A percentile compares a stretch with the other conserved stretches of the same genome.
Evolutionary conservation across 2,329 filamentous ascomycete species (phyloP).

Genomic region (Amylocarpus encephaloides): DNA sequence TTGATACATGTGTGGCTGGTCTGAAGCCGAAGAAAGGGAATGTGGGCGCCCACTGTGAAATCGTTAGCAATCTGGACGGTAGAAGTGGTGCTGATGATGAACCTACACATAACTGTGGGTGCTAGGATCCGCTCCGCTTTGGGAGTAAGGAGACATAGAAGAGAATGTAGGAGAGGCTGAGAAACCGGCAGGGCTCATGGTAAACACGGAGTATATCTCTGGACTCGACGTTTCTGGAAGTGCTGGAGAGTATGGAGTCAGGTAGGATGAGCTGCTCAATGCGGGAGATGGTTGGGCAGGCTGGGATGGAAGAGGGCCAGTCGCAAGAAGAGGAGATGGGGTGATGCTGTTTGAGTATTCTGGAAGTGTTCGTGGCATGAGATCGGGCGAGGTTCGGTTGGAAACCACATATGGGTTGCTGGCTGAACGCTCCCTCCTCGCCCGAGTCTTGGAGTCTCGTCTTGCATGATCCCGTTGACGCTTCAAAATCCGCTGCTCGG

Average conservation of each 20-base stretch:
- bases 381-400: constrained; percentile 29
- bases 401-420: constrained; percentile 31
- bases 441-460: constrained; percentile 51
- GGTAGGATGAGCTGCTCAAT: constrained; percentile 24
- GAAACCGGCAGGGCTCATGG: constrained; percentile 19
- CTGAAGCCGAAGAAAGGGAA: constrained; percentile 27
- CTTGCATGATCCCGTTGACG: constrained; percentile 54
- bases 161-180: constrained; percentile 22
- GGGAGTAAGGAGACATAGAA: constrained; percentile 22
- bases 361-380: constrained; percentile 27
- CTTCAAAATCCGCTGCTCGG: constrained; percentile 57
- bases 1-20: constrained; percentile 26
- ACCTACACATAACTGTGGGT: constrained; percentile 26
- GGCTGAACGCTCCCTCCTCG: constrained; percentile 38
- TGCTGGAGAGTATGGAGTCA: constrained; percentile 27
- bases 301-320: constrained; percentile 18
- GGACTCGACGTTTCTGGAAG: constrained; percentile 17
- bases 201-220: constrained; percentile 28
- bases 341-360: constrained; percentile 27
- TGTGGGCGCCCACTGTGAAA: constrained; percentile 22
- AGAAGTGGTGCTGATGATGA: not conserved
- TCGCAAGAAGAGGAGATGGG: constrained; percentile 28
- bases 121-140: constrained; percentile 16
- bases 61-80: constrained; percentile 4
- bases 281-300: constrained; percentile 22